These are phyloP conservation scores for Solanum tarijense DNA, from an alignment of 257 asterid species.

Conservation along the genomic window DNA sequence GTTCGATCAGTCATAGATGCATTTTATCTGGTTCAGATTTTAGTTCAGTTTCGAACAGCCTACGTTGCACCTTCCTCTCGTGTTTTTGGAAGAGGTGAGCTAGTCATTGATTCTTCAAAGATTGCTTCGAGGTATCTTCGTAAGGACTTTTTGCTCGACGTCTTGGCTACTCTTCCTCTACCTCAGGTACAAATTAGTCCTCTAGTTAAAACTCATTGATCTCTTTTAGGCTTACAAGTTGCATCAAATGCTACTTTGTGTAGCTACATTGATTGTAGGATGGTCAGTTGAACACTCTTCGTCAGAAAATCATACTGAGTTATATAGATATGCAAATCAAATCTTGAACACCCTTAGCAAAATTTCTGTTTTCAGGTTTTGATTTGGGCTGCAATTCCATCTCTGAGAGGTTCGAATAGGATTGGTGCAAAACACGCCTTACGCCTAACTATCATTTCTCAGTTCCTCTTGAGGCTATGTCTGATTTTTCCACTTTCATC, in stretches of 20 bases:
- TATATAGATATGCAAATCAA: not conserved
- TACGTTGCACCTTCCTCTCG: conserved; percentile 68
- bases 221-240: not conserved
- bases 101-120: conserved; percentile 47
- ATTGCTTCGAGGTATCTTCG: conserved; percentile 44
- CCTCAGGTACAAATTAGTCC: conserved; percentile 39
- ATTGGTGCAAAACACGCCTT: conserved; percentile 40
- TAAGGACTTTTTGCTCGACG: conserved; percentile 41
- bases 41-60: conserved; percentile 48
- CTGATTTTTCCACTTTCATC: conserved; percentile 55
- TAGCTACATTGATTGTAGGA: not conserved
- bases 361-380: conserved; percentile 18
- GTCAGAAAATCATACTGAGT: not conserved
- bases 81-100: conserved; percentile 61
- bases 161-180: conserved; percentile 57
- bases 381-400: conserved; percentile 57
- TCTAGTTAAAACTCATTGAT: not conserved
- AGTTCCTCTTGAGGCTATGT: conserved; percentile 39
- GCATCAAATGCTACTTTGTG: not conserved
- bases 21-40: conserved; percentile 39
- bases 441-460: conserved; percentile 36
- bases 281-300: not conserved
- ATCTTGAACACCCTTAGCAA: not conserved
- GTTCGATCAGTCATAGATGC: conserved; percentile 37
- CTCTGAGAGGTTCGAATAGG: conserved; percentile 38